These are phyloP conservation scores for Zelopaecilomyces penicillatus DNA, from an alignment of 2,329 filamentous ascomycete genomes.

Conservation along the genomic window DNA sequence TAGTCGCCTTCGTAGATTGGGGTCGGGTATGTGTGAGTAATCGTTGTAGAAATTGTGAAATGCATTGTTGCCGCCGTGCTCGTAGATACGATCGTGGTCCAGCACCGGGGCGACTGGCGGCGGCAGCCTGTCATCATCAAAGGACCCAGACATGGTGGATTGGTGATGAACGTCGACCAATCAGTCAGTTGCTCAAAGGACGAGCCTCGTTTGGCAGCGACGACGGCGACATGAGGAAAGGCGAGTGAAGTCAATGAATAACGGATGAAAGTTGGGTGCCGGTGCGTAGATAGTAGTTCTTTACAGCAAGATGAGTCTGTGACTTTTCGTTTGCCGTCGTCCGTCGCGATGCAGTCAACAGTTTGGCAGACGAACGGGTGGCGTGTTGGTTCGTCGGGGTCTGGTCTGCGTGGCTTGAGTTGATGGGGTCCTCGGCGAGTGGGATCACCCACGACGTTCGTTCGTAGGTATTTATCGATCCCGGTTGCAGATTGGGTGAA, in stretches of 20 bases:
- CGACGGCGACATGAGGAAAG: constrained; percentile 7
- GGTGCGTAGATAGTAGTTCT: too few relatives aligned
- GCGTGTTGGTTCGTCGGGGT: too few relatives aligned
- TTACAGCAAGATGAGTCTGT: too few relatives aligned
- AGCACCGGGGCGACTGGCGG: constrained; percentile 28
- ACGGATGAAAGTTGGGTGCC: background rate
- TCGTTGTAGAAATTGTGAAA: constrained; percentile 71
- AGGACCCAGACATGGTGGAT: constrained; percentile 20
- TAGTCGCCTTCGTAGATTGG: constrained; percentile 66
- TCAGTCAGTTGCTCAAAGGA: constrained; percentile 4
- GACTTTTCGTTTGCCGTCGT: too few relatives aligned
- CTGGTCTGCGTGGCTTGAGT: too few relatives aligned
- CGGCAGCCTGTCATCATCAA: constrained; percentile 33
- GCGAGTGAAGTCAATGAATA: background rate
- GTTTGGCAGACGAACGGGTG: too few relatives aligned
- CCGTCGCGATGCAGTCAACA: too few relatives aligned
- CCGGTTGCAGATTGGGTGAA: too few relatives aligned
- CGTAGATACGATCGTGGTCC: constrained; percentile 26
- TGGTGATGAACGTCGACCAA: background rate
- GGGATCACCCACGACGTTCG: too few relatives aligned
- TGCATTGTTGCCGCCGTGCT: constrained; percentile 56
- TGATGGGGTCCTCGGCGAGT: too few relatives aligned
- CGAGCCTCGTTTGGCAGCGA: constrained; percentile 8
- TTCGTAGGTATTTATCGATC: too few relatives aligned
- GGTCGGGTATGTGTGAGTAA: constrained; percentile 57